Conservation (phyloP, 805 yeast species). For the Yamadazyma philogaea region DNA sequence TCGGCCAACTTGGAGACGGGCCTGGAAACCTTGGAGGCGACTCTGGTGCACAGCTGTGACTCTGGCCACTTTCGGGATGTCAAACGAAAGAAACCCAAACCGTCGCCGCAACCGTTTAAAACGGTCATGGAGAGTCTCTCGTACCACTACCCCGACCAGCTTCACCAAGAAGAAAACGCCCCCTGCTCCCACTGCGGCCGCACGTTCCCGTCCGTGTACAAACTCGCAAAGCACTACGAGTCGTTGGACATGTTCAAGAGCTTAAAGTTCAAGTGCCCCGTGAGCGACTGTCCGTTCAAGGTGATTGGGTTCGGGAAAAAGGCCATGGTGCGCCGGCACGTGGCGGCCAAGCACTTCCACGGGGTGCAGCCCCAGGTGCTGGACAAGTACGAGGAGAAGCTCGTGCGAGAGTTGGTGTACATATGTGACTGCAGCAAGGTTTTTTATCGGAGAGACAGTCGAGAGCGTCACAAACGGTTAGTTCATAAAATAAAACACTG, state of each 20-base stretch:
- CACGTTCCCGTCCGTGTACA: constrained; percentile 4
- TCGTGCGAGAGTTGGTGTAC: constrained; percentile 10
- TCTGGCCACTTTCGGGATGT: too few relatives aligned
- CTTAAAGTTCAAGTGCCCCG: constrained; percentile 25
- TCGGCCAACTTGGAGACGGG: too few relatives aligned
- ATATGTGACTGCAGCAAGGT: constrained; percentile 12
- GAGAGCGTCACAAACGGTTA: constrained; percentile 12
- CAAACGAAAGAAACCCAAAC: too few relatives aligned
- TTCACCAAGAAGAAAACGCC: background rate
- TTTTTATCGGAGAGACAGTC: constrained; percentile 15
- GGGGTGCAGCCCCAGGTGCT: background rate
- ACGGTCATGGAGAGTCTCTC: constrained; percentile 1
- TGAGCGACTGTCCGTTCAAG: constrained; percentile 27
- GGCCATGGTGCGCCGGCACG: constrained; percentile 28
- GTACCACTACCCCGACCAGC: background rate
- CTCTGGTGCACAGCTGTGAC: too few relatives aligned
- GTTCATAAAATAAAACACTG: constrained; percentile 5
- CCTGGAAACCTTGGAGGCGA: too few relatives aligned
- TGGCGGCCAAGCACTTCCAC: constrained; percentile 20
- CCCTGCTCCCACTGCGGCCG: constrained; percentile 10
- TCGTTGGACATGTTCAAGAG: constrained; percentile 15
- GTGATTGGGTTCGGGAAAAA: constrained; percentile 29
- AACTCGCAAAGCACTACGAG: constrained; percentile 22
- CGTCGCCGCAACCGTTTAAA: background rate
- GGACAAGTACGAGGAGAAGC: constrained; percentile 2